Evolutionary conservation across 2,329 filamentous ascomycete species (phyloP).

Genomic region (Botryosphaeria agaves): DNA sequence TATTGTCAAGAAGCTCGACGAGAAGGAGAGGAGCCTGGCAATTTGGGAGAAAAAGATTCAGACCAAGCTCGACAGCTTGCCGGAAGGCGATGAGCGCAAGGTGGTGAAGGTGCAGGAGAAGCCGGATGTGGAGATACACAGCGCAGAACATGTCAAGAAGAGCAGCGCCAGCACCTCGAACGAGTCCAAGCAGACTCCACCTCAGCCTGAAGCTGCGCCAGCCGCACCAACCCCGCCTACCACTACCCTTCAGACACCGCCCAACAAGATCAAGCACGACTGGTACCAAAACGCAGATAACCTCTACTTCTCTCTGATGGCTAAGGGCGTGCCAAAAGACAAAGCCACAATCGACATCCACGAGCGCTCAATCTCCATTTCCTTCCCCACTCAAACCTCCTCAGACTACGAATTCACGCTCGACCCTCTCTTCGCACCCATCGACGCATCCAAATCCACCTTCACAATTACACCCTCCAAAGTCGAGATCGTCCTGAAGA

Average conservation of each 20-base stretch:
- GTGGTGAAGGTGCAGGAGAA: slow-evolving; percentile 31
- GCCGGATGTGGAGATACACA: slow-evolving; percentile 31
- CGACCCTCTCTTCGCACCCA: slow-evolving; percentile 47
- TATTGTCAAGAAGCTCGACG: slow-evolving; percentile 34
- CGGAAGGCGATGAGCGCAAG: slow-evolving; percentile 30
- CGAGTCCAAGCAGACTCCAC: neutral
- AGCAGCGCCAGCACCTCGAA: slow-evolving; percentile 4
- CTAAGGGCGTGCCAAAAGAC: slow-evolving; percentile 44
- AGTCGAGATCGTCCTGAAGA: slow-evolving; percentile 58
- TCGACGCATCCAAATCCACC: slow-evolving; percentile 44
- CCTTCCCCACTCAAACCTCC: slow-evolving; percentile 37
- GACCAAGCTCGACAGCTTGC: slow-evolving; percentile 30
- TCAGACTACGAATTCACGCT: slow-evolving; percentile 44
- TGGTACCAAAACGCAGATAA: slow-evolving; percentile 49
- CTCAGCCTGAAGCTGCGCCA: neutral
- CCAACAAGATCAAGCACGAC: slow-evolving; percentile 46
- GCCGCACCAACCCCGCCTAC: slow-evolving; percentile 4
- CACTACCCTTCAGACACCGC: slow-evolving; percentile 21
- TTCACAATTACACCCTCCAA: slow-evolving; percentile 58
- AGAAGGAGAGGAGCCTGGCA: slow-evolving; percentile 32
- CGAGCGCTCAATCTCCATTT: slow-evolving; percentile 30
- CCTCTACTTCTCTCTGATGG: slow-evolving; percentile 47
- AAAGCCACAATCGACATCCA: slow-evolving; percentile 34
- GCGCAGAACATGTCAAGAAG: slow-evolving; percentile 18
- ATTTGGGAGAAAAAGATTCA: slow-evolving; percentile 43